Evolutionary conservation across 2,329 filamentous ascomycete genomes (phyloP).

Genomic region (Talaromyces funiculosus): DNA sequence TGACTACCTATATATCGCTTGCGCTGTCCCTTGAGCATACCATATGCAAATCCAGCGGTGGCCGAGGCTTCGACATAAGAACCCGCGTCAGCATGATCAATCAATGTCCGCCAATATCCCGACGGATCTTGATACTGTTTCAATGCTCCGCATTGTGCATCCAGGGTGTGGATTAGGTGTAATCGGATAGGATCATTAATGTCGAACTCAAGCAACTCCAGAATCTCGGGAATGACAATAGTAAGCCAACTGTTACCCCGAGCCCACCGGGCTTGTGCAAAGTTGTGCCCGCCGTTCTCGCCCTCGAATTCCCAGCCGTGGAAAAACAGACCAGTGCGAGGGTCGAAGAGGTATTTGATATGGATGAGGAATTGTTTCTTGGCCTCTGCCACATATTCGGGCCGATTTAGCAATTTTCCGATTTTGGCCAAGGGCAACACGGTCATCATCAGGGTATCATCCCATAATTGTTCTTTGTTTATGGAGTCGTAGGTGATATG

Average conservation of each 20-base stretch:
- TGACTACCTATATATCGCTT: slow-evolving; percentile 62
- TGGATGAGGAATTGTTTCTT: slow-evolving; percentile 73
- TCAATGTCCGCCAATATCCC: slow-evolving; percentile 69
- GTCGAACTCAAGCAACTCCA: slow-evolving; percentile 63
- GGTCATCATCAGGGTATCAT: slow-evolving; percentile 85
- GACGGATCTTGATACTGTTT: slow-evolving; percentile 53
- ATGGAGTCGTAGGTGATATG: slow-evolving; percentile 67
- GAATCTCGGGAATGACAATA: slow-evolving; percentile 75
- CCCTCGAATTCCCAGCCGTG: slow-evolving; percentile 76
- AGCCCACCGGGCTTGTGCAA: slow-evolving; percentile 52
- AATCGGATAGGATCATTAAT: slow-evolving; percentile 55
- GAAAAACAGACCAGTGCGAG: slow-evolving; percentile 67
- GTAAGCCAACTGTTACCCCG: slow-evolving; percentile 64
- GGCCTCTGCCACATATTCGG: slow-evolving; percentile 70
- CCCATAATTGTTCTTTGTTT: slow-evolving; percentile 74
- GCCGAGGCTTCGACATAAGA: slow-evolving; percentile 73
- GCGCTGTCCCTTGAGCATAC: slow-evolving; percentile 66
- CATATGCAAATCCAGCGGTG: slow-evolving; percentile 74
- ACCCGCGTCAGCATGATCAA: slow-evolving; percentile 58
- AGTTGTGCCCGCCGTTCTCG: slow-evolving; percentile 54
- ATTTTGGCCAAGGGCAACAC: slow-evolving; percentile 76
- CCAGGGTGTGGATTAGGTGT: slow-evolving; percentile 50
- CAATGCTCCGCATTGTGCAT: slow-evolving; percentile 64
- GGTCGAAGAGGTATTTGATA: slow-evolving; percentile 72
- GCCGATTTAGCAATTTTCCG: slow-evolving; percentile 62